Base-by-base conservation (phyloP, 768 basidiomycete genomes). In the Rhizopogon vesiculosus region DNA sequence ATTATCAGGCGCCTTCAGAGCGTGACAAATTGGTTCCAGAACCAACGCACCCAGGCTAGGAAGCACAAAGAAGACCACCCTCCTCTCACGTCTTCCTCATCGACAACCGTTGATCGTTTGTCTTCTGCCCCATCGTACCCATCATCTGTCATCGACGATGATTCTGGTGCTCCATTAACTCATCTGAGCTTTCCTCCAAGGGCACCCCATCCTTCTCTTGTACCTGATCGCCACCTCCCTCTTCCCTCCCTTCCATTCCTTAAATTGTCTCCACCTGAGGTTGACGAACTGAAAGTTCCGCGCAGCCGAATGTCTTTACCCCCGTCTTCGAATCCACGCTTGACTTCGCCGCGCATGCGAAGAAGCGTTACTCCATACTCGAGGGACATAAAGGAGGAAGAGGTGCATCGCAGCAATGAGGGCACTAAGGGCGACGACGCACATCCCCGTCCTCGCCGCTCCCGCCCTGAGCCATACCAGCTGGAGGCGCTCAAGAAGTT, bases 1-100 rank as follows among this genome's bases (percentile, higher is more conserved):
- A 63, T 59, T 25, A 25, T 25, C 25, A 91, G 89, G 87, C 85
- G 82, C 59, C 80, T 86, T 71, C 84, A 89, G 70, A 87, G 83
- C 55, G 84, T 91, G 55, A 89, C 85, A 1, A 90, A 91, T 66
- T 91, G 89, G 90, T 91, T 91, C 68, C 89, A 91, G 76, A 89
- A 90, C 64, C 88, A 91, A 65, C 87, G 87, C 62, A 89, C 83
- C 67, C 78, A 85, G 60, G 82, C 86, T 33, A 87, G 86, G 75
- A 87, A 87, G 72, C 80, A 78, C 62, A 81, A 76, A 61, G 85
- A 87, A 58, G 84, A 86, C 49, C 65, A 43, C 55, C 68, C 35
- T 12, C 61, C 50, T 10, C 62, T 62, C 58, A 66, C 44, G 38
- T 66, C 46, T 62, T 66, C 50, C 2, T 44, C 56, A 51, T 62